Percentiles rank a stretch among this genome's conserved stretches.
phyloP scores from a whole-genome alignment of 2,329 filamentous ascomycete species.

The Xylaria sp. region DNA sequence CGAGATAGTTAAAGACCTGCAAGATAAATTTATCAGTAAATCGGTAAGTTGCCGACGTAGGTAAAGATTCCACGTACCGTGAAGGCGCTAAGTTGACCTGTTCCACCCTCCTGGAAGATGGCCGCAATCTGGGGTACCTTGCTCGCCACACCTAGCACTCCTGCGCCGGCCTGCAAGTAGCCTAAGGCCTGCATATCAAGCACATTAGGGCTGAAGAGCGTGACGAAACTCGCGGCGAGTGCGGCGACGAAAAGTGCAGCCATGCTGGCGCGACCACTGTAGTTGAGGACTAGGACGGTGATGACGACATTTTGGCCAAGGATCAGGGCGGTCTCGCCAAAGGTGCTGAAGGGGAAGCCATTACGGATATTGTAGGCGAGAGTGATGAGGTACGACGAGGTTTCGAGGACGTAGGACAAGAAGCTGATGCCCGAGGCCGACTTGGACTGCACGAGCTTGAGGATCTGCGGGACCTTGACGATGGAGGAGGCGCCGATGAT shows the following conservation, averaged over 20 bases:
- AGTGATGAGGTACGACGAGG: slow-evolving; percentile 84
- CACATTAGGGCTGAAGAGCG: slow-evolving; percentile 74
- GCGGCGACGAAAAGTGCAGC: slow-evolving; percentile 84
- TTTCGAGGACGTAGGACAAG: slow-evolving; percentile 93
- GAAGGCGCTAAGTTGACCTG: slow-evolving; percentile 95
- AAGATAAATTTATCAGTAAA: slow-evolving; percentile 26
- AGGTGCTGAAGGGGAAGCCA: slow-evolving; percentile 95
- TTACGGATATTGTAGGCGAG: slow-evolving; percentile 93
- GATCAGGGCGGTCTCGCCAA: slow-evolving; percentile 93
- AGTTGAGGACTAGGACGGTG: slow-evolving; percentile 85
- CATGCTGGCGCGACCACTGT: slow-evolving; percentile 73
- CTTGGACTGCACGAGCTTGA: slow-evolving; percentile 86
- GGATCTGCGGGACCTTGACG: slow-evolving; percentile 96
- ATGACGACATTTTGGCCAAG: slow-evolving; percentile 93
- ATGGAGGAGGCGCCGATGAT: slow-evolving; percentile 91
- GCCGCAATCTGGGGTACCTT: slow-evolving; percentile 94
- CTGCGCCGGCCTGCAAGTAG: slow-evolving; percentile 86
- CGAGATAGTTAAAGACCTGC: slow-evolving; percentile 97
- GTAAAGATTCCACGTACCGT: slow-evolving; percentile 69
- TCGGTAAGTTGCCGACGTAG: neutral
- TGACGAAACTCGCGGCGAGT: slow-evolving; percentile 74
- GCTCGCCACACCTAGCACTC: slow-evolving; percentile 83
- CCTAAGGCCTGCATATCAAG: slow-evolving; percentile 74
- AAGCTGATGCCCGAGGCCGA: slow-evolving; percentile 89
- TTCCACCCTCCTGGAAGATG: slow-evolving; percentile 86